These are phyloP conservation scores for Eucalyptus virginea DNA, from an alignment of 345 rosid genomes.

Conservation along the genomic window DNA sequence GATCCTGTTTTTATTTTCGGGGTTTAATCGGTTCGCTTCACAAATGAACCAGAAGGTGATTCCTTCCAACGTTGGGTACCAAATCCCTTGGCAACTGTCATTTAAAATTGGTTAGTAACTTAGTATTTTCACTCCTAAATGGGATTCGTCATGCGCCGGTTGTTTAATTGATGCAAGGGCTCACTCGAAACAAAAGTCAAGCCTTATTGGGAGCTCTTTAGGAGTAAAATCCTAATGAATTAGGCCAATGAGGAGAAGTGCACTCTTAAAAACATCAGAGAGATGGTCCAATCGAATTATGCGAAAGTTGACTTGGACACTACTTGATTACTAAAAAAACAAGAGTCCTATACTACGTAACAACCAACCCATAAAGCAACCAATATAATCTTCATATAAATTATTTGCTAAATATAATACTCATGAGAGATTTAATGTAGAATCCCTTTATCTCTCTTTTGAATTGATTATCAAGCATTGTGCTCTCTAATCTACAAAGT, in stretches of 20 bases:
- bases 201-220: neutral
- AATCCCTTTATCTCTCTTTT: neutral
- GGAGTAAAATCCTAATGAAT: neutral
- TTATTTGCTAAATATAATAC: neutral
- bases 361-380: neutral
- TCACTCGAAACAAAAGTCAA: neutral
- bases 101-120: neutral
- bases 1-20: neutral
- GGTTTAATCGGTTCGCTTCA: neutral
- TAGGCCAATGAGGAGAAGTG: neutral
- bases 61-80: neutral
- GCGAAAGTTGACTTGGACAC: neutral
- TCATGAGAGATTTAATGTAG: neutral
- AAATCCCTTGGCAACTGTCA: neutral
- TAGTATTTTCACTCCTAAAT: neutral
- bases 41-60: neutral
- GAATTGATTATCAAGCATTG: neutral
- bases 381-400: neutral
- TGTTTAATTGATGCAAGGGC: neutral
- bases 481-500: neutral
- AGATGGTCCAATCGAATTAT: neutral
- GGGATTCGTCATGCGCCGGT: neutral
- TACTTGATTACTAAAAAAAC: neutral
- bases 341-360: neutral
- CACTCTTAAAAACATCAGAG: neutral